phyloP scores from a whole-genome alignment of 139 green algal genomes.

The Chlorella sp. region DNA sequence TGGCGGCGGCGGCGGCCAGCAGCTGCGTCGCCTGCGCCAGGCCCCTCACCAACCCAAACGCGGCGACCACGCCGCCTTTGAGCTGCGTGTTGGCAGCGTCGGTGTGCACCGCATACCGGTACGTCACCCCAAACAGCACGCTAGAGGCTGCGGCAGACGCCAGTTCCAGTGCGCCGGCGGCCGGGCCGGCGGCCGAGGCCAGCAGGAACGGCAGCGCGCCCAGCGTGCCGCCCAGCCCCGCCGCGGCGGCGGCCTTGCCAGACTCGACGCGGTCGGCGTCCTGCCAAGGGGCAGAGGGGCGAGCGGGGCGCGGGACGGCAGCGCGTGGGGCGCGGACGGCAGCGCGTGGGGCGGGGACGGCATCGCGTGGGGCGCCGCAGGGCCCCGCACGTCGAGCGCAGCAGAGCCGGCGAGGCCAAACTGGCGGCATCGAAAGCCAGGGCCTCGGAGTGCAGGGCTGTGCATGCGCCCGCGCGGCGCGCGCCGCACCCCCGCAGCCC shows the following conservation, averaged over 20 bases:
- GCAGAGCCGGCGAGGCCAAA: neutral
- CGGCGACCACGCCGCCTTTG: slow-evolving; percentile 56
- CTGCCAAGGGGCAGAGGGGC: slow-evolving; percentile 17
- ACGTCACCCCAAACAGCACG: slow-evolving; percentile 67
- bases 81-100: slow-evolving; percentile 54
- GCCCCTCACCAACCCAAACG: slow-evolving; percentile 66
- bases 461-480: neutral
- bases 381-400: neutral
- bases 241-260: slow-evolving; percentile 52
- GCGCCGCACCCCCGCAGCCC: neutral
- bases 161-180: slow-evolving; percentile 30
- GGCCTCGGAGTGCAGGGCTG: neutral
- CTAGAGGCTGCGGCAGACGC: slow-evolving; percentile 24
- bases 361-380: neutral
- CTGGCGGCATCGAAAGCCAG: neutral
- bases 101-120: slow-evolving; percentile 58
- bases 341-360: neutral
- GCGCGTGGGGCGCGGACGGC: too few species aligned
- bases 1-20: slow-evolving; percentile 7
- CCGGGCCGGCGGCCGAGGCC: neutral
- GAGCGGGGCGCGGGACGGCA: neutral
- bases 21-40: slow-evolving; percentile 35
- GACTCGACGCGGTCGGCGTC: slow-evolving; percentile 57
- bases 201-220: slow-evolving; percentile 49
- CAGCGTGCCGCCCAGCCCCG: slow-evolving; percentile 40